Conservation (phyloP, 108 stramenopile species). For the Cylindrotheca closterium region DNA sequence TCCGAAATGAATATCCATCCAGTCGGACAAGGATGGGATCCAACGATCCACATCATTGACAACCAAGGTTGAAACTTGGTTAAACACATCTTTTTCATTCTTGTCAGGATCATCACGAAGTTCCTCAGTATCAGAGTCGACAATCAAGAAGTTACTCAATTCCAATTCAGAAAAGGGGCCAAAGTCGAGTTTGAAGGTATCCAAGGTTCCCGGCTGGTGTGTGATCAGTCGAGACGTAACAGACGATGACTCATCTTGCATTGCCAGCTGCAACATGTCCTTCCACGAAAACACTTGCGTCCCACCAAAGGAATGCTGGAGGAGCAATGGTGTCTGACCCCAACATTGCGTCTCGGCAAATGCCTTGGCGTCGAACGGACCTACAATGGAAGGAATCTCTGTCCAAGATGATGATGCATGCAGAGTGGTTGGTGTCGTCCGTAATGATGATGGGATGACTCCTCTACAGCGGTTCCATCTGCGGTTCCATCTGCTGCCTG, state of each 20-base stretch:
- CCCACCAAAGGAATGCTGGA: conserved; percentile 54
- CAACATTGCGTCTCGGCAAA: conserved; percentile 35
- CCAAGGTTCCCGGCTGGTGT: conserved; percentile 44
- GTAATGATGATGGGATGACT: no score
- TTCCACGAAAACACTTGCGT: conserved; percentile 39
- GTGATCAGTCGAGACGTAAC: conserved; percentile 39
- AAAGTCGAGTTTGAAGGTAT: conserved; percentile 52
- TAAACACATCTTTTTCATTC: conserved; percentile 11
- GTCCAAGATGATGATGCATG: no score
- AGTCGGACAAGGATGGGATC: conserved; percentile 63
- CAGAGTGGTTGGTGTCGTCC: no score
- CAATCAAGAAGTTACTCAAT: no score
- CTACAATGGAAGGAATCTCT: no score
- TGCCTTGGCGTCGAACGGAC: neutral
- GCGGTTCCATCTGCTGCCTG: no score
- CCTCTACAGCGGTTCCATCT: no score
- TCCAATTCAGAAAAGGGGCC: conserved; percentile 71
- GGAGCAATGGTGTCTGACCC: conserved; percentile 61
- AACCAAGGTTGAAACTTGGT: conserved; percentile 50
- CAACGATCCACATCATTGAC: conserved; percentile 87
- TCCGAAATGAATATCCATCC: conserved; percentile 61
- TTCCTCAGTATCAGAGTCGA: conserved; percentile 9
- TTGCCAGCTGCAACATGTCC: conserved; percentile 54
- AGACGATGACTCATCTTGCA: conserved; percentile 27
- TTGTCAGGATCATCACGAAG: conserved; percentile 10